Percentiles rank a stretch among this genome's conserved stretches.
Evolutionary conservation across 2,329 filamentous ascomycete genomes (phyloP).

Genomic region (Botrytis deweyae): DNA sequence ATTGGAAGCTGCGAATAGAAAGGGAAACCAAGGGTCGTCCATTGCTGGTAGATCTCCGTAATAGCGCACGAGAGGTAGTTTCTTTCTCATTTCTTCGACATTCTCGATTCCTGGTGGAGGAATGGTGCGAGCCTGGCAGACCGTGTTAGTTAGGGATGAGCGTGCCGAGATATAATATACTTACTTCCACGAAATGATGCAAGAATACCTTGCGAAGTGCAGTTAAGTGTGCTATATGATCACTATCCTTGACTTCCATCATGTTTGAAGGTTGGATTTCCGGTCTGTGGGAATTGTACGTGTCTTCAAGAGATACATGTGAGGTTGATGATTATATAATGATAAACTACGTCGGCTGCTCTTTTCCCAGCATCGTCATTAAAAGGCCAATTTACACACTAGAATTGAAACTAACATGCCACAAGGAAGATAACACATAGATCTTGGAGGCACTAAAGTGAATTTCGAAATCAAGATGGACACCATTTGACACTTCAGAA

Average conservation of each 20-base stretch:
- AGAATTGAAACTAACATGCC: not conserved
- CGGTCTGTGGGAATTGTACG: not conserved
- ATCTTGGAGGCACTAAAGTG: not conserved
- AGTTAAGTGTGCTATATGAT: not conserved
- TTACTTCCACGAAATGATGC: not conserved
- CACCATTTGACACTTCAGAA: not conserved
- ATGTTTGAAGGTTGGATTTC: not conserved
- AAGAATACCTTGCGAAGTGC: not conserved
- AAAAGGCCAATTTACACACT: not conserved
- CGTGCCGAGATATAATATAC: not conserved
- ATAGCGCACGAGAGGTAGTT: not conserved
- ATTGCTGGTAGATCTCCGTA: not conserved
- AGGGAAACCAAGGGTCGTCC: not conserved
- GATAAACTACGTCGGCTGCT: not conserved
- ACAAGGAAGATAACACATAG: not conserved
- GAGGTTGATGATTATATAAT: not conserved
- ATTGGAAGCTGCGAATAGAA: not conserved
- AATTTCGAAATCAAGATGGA: not conserved
- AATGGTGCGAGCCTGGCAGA: not conserved
- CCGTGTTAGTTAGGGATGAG: not conserved
- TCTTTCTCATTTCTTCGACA: not conserved
- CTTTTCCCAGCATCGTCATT: not conserved
- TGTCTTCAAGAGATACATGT: not conserved
- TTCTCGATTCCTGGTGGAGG: not conserved
- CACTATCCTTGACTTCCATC: not conserved